These are phyloP conservation scores for Eremothecium coryli DNA, from an alignment of 1,139 yeast genomes.

Conservation along the genomic window DNA sequence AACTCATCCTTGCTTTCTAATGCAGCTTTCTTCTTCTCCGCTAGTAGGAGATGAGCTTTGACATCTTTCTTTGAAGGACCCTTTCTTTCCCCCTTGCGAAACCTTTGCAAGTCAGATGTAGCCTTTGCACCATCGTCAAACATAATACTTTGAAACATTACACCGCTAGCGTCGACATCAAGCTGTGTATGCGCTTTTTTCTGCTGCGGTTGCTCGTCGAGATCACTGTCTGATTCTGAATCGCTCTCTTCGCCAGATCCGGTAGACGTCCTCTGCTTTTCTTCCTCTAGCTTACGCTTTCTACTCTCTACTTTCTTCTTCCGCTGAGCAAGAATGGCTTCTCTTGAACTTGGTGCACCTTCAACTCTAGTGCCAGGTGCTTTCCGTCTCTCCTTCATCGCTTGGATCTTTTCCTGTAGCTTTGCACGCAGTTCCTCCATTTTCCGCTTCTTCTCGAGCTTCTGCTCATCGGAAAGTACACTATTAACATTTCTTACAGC, in stretches of 20 bases:
- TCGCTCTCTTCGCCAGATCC: constrained; percentile 34
- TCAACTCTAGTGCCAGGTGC: constrained; percentile 78
- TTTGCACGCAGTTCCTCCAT: constrained; percentile 59
- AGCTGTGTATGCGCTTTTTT: constrained; percentile 35
- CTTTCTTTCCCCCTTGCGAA: constrained; percentile 49
- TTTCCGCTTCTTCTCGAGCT: constrained; percentile 43
- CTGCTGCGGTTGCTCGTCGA: constrained; percentile 31
- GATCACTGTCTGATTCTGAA: constrained; percentile 36
- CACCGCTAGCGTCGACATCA: constrained; percentile 30
- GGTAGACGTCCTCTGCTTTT: constrained; percentile 36
- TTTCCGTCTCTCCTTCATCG: constrained; percentile 68
- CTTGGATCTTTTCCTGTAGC: constrained; percentile 62
- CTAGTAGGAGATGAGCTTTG: constrained; percentile 67
- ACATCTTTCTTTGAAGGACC: constrained; percentile 84
- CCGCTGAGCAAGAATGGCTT: constrained; percentile 58
- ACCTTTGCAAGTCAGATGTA: constrained; percentile 61
- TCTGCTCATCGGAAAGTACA: constrained; percentile 13
- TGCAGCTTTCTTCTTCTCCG: constrained; percentile 66
- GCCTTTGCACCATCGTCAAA: constrained; percentile 76
- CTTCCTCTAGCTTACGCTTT: constrained; percentile 33
- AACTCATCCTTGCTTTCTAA: constrained; percentile 53
- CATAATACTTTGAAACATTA: constrained; percentile 73
- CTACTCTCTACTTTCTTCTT: constrained; percentile 35
- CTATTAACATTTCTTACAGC: no score
- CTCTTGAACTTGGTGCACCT: constrained; percentile 79